Evolutionary conservation across 2,329 filamentous ascomycete species (phyloP).

Genomic region (Alternaria brassicae): DNA sequence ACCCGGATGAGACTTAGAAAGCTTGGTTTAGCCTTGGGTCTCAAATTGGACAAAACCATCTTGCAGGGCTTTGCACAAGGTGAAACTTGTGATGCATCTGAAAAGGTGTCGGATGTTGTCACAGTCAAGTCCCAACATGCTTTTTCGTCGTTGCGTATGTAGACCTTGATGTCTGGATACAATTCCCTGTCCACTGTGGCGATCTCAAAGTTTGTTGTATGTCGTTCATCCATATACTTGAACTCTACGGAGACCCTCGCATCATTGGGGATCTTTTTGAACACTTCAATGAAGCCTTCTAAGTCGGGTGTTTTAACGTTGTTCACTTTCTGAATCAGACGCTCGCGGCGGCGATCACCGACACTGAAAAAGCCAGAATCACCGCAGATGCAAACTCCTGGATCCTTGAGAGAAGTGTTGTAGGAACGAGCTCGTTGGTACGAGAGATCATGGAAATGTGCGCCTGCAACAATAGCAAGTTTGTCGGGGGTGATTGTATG

Average conservation of each 20-base stretch:
- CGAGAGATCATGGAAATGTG: constrained; percentile 92
- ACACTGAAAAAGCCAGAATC: constrained; percentile 94
- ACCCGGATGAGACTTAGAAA: too few relatives aligned
- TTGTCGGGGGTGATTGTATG: constrained; percentile 95
- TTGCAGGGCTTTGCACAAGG: constrained; percentile 90
- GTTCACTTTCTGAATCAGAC: constrained; percentile 91
- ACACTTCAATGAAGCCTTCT: constrained; percentile 86
- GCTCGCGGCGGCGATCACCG: constrained; percentile 82
- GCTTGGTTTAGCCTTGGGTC: too few relatives aligned
- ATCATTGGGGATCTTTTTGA: constrained; percentile 81
- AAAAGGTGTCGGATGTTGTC: constrained; percentile 81
- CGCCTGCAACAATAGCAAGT: constrained; percentile 92
- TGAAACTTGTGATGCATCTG: constrained; percentile 73
- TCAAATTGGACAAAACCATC: too few relatives aligned
- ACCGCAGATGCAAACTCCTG: constrained; percentile 92
- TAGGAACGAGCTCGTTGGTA: constrained; percentile 97
- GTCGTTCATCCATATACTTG: constrained; percentile 91
- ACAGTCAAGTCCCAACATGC: constrained; percentile 97
- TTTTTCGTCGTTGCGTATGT: constrained; percentile 85
- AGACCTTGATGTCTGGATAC: constrained; percentile 92
- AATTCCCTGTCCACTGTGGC: constrained; percentile 94
- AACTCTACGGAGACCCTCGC: constrained; percentile 92
- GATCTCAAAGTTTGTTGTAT: constrained; percentile 92
- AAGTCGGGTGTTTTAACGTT: constrained; percentile 90
- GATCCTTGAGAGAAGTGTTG: constrained; percentile 79